A percentile compares a stretch with the other conserved stretches of the same genome.
Conservation (phyloP, 176 grass and related monocot genomes). For the Tuctoria greenei region DNA sequence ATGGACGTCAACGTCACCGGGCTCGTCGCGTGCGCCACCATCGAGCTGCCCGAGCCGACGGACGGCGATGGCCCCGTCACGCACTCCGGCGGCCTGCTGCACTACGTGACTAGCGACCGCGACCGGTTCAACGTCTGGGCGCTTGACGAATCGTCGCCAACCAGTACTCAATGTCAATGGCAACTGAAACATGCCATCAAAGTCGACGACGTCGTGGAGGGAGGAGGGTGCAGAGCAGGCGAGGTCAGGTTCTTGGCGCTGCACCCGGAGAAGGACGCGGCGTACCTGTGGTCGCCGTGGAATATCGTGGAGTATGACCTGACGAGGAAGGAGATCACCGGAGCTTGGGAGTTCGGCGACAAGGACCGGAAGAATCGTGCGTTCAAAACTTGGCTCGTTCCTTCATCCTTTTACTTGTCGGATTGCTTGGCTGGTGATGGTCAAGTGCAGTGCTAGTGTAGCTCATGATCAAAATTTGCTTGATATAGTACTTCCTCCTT, state of each 20-base stretch:
- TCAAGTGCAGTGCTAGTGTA: not conserved
- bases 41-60: conserved; percentile 41
- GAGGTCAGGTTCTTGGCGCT: conserved; percentile 52
- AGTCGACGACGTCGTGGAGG: not conserved
- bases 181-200: conserved; percentile 39
- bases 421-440: conserved; percentile 30
- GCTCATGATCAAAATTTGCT: not conserved
- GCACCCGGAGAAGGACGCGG: conserved; percentile 57
- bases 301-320: conserved; percentile 52
- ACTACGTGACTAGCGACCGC: conserved; percentile 41
- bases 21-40: conserved; percentile 2
- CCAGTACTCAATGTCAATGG: conserved; percentile 17
- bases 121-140: conserved; percentile 50
- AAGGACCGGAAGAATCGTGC: conserved; percentile 39
- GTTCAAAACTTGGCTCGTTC: conserved; percentile 59
- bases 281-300: conserved; percentile 53
- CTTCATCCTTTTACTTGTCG: conserved; percentile 45
- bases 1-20: conserved; percentile 22
- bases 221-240: not conserved
- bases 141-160: not conserved
- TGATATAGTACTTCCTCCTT: no score
- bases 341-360: conserved; percentile 39
- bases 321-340: conserved; percentile 23
- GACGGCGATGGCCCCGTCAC: conserved; percentile 32
- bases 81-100: conserved; percentile 41